Base-by-base conservation (phyloP, 331 rosid species). In the Quercus phellos region DNA sequence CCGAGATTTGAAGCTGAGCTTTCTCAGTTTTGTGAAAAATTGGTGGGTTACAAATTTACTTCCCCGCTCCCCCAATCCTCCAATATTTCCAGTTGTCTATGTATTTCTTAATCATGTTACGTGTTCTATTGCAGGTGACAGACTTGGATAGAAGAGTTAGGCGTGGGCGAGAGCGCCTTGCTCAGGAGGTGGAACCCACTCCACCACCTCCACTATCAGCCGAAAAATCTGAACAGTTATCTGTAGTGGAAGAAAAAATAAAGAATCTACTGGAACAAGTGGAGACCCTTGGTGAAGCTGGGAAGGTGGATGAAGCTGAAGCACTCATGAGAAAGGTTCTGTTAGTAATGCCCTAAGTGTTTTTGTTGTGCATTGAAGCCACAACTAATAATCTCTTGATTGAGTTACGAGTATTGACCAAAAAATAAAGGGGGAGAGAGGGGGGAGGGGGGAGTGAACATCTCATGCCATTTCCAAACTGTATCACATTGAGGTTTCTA, bases 221-320 rank as follows among this genome's bases (percentile, higher is more conserved):
- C 35, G 99, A 93, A 83, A 95, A 95, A 79, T 77, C 98, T 77
- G 98, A 86, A 51, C 98, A 93, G 80, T 73, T 95, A 30, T 85
- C 98, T 18, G 89, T 93, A 78, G 81, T 95, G 77, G 99, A 95
- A 81, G 99, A 95, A 80, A 95, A 95, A 85, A 93, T 95, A 78
- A 95, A 95, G 90, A 95, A 93, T 84, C 91, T 95, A 74, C 89
- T 95, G 76, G 99, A 95, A 70, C 99, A 93, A 80, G 99, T 89
- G 81, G 99, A 95, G 84, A 81, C 96, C 54, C 96, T 95, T 66
- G 99, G 99, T 80, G 99, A 93, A 86, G 95, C 99, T 76, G 99
- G 99, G 79, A 95, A 95, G 85, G 98, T 95, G 80, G 99, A 95
- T 81, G 99, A 95, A 89, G 99, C 99, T 81, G 99, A 93, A 87